These are phyloP conservation scores for Diaporthe citriasiana DNA, from an alignment of 2,329 filamentous ascomycete species.

Conservation along the genomic window DNA sequence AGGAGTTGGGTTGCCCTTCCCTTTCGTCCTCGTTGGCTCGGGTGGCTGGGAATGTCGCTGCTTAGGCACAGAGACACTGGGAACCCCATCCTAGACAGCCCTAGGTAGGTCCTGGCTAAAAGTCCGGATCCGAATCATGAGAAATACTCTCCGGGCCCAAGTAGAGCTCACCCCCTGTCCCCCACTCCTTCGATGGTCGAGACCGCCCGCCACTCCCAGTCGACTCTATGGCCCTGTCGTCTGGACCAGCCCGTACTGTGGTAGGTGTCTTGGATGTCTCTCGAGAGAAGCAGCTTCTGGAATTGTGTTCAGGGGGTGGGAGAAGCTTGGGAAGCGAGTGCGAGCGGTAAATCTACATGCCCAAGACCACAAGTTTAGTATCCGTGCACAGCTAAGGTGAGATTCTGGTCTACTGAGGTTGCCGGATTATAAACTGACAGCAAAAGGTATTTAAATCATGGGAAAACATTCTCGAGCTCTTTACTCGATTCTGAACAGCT, in stretches of 20 bases:
- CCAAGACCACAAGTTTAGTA: no score
- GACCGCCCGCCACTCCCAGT: not conserved
- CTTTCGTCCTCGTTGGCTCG: not conserved
- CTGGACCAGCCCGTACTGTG: not conserved
- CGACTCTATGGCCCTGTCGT: not conserved
- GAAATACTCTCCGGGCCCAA: not conserved
- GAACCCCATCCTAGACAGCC: not conserved
- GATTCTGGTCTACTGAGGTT: no score
- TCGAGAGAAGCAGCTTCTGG: not conserved
- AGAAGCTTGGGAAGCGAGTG: conserved; percentile 1
- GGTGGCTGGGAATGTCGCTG: not conserved
- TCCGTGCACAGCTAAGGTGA: no score
- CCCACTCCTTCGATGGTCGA: not conserved
- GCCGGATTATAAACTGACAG: no score
- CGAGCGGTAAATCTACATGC: not conserved
- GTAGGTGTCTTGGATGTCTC: no score
- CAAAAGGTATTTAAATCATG: no score
- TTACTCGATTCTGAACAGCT: no score
- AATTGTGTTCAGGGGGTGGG: not conserved
- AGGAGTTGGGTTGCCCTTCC: not conserved
- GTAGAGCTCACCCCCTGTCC: not conserved
- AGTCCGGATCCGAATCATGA: not conserved
- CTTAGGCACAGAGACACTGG: not conserved
- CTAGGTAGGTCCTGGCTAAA: not conserved
- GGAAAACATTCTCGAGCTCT: no score